Evolutionary conservation across 2,329 filamentous ascomycete genomes (phyloP), one percentile per base, ranked within the genome.

Genomic region (Cryoendolithus antarcticus): DNA sequence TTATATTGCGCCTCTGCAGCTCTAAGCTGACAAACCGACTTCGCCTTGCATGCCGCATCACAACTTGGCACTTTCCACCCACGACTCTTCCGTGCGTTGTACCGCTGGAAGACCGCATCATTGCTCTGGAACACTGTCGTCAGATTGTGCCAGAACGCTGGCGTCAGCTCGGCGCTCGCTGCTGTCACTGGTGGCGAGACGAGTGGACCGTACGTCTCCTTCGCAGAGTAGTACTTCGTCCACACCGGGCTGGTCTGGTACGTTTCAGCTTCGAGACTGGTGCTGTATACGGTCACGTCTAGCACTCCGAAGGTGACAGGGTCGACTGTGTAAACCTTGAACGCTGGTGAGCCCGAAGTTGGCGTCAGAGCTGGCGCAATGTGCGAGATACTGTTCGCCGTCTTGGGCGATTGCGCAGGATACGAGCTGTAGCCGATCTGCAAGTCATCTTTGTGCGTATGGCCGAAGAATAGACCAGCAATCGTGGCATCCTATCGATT

Each of bases 311-410:
- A 77, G 1, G 72, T 75, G 6, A 64, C 64, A 0, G 73, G 69
- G 48, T 77, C 73, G 40, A 77, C 64, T n/a, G 69, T 63, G 56
- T 77, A 75, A 32, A 77, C 64, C 35, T 71, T 69, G 56, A 77
- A 77, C 3, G 72, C 65, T 1, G 74, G 70, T 45, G 71, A 66
- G 24, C 69, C 72, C 1, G 67, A 71, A 1, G 63, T 73, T 0
- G 72, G 74, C 4, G 71, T 71, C 48, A 76, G 58, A 1, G 67
- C 70, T 1, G 71, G 71, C 0, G 63, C 65, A 34, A 76, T 64
- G 50, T 75, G 75, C 3, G 69, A 70, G n/a, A 68, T 62, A 27
- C 65, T 63, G 8, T 62, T 55, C 1, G 72, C 72, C 35, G 64
- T 67, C 6, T 58, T 48, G 31, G 61, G 62, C 2, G 51, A 61